A percentile compares a stretch with the other conserved stretches of the same genome.
Evolutionary conservation across 2,329 filamentous ascomycete genomes (phyloP).

Genomic region (Ophiostoma sp.): DNA sequence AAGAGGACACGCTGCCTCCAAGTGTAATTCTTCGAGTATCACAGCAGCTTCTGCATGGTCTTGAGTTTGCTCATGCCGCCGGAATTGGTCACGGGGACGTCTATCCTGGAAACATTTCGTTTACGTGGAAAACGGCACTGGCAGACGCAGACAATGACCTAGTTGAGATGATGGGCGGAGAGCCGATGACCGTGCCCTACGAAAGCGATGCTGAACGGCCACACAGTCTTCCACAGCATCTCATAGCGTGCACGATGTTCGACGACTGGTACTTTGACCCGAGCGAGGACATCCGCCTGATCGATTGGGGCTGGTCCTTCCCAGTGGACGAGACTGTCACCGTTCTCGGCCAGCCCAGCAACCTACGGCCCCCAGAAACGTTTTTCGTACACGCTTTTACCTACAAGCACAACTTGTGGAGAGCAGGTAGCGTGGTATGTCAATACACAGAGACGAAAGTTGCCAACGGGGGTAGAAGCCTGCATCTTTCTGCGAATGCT

Average conservation of each 20-base stretch:
- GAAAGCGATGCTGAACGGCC: not conserved
- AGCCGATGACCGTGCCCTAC: not conserved
- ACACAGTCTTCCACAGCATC: not conserved
- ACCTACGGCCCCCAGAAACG: not conserved
- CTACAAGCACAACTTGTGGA: conserved; percentile 7
- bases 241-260: not conserved
- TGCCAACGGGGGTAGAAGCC: no score
- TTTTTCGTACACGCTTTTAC: not conserved
- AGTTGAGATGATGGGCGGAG: not conserved
- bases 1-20: not conserved
- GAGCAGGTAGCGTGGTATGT: not conserved
- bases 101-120: not conserved
- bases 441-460: no score
- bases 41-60: not conserved
- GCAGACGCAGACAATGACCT: not conserved
- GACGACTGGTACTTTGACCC: not conserved
- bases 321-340: not conserved
- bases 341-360: not conserved
- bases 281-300: not conserved
- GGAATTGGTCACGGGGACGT: not conserved
- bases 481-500: no score
- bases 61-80: not conserved
- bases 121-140: not conserved
- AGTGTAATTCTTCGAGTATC: not conserved
- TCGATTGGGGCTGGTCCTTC: conserved; percentile 14